A percentile compares a stretch with the other conserved stretches of the same genome.
These are phyloP conservation scores for Maudiozyma humilis DNA, from an alignment of 1,139 yeast genomes.

Conservation along the genomic window DNA sequence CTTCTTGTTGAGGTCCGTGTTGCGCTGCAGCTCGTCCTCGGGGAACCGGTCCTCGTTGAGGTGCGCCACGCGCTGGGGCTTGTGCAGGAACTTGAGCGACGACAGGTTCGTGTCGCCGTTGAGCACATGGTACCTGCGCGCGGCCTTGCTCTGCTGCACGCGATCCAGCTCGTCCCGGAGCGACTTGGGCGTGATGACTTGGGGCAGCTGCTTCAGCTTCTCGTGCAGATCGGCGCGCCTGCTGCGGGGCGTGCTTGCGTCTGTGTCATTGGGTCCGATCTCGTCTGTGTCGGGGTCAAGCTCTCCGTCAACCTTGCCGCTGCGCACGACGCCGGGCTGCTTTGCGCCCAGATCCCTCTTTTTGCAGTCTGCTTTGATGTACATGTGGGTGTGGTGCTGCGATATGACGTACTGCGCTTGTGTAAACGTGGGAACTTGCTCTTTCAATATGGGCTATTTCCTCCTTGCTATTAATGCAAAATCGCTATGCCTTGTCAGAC, in stretches of 20 bases:
- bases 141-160: not conserved
- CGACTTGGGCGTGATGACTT: conserved; percentile 3
- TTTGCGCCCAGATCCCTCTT: not conserved
- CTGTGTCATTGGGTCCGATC: not conserved
- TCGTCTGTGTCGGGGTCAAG: too few species aligned
- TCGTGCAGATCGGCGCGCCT: conserved; percentile 1
- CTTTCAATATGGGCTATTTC: too few species aligned
- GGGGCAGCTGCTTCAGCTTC: not conserved
- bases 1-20: conserved; percentile 23
- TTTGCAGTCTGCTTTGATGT: conserved; percentile 12
- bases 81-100: conserved; percentile 24
- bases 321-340: too few species aligned
- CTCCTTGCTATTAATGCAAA: too few species aligned
- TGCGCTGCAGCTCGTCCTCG: conserved; percentile 20
- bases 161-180: conserved; percentile 1
- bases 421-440: too few species aligned
- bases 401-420: too few species aligned
- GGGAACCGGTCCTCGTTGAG: conserved; percentile 15
- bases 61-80: conserved; percentile 21
- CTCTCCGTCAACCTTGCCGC: too few species aligned
- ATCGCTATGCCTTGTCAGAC: too few species aligned
- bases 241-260: not conserved
- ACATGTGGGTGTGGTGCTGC: conserved; percentile 9
- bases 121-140: not conserved
- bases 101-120: conserved; percentile 5